Conservation (phyloP, 805 yeast species). For the Teunomyces tritomae region DNA sequence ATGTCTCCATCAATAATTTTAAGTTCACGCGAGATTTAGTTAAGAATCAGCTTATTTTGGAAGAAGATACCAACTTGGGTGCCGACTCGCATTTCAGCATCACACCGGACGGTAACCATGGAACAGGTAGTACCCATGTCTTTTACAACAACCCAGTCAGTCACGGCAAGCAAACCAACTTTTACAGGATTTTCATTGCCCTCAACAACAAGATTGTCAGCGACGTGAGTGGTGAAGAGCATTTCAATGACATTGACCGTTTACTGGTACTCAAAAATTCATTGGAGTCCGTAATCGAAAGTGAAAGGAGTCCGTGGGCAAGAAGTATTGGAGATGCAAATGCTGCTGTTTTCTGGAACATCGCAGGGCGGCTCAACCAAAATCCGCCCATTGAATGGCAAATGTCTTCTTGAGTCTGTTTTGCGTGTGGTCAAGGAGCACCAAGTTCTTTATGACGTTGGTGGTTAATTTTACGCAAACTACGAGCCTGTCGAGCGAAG, state of each 20-base stretch:
- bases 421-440: constrained; percentile 43
- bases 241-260: not conserved
- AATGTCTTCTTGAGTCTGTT: constrained; percentile 42
- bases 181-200: constrained; percentile 34
- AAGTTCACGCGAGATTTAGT: constrained; percentile 14
- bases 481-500: constrained; percentile 59
- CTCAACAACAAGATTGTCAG: constrained; percentile 28
- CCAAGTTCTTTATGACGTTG: constrained; percentile 84
- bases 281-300: not conserved
- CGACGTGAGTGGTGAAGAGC: constrained; percentile 6
- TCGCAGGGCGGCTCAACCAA: constrained; percentile 50
- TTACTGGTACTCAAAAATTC: not conserved
- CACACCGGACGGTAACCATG: constrained; percentile 46
- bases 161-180: constrained; percentile 5
- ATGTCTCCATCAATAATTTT: constrained; percentile 25
- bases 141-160: not conserved
- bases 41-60: constrained; percentile 18
- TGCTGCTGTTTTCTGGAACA: not conserved
- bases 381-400: constrained; percentile 95
- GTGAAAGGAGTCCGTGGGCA: too few species aligned
- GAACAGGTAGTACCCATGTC: constrained; percentile 39
- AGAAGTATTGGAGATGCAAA: too few species aligned
- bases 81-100: constrained; percentile 46
- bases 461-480: constrained; percentile 92
- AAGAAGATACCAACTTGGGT: constrained; percentile 32